Conservation (phyloP, 2,329 filamentous ascomycete genomes). For the Cryphonectria japonica region DNA sequence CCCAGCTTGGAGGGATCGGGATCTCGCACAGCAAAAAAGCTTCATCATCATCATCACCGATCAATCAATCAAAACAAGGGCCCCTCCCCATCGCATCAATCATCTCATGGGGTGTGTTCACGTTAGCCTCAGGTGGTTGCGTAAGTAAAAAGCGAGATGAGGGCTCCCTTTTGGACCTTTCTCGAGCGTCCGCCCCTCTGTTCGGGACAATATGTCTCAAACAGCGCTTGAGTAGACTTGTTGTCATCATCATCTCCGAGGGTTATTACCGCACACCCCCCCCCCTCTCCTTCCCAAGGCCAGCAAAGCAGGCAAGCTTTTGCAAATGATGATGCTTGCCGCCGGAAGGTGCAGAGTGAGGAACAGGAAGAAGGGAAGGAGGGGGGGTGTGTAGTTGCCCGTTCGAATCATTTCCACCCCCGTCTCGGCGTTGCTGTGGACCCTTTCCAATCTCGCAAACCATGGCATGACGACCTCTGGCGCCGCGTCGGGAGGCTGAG, state of each 20-base stretch:
- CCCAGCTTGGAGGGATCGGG: neutral
- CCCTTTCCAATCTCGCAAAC: conserved; percentile 11
- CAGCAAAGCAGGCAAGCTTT: neutral
- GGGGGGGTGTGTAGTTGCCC: neutral
- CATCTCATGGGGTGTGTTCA: neutral
- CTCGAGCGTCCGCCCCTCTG: neutral
- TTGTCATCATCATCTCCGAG: conserved; percentile 7
- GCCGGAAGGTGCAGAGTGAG: neutral
- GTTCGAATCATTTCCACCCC: neutral
- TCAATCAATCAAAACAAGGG: neutral
- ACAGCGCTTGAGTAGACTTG: conserved; percentile 9
- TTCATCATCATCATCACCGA: neutral
- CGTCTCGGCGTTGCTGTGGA: conserved; percentile 17
- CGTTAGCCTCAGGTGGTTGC: neutral
- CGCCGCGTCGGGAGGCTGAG: conserved; percentile 6
- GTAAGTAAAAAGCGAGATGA: conserved; percentile 11
- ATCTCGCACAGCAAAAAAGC: neutral
- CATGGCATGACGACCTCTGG: conserved; percentile 1
- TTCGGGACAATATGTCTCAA: conserved; percentile 14
- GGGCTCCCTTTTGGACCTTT: conserved; percentile 10
- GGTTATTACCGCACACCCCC: neutral
- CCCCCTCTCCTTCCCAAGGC: no score
- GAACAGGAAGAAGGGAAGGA: neutral
- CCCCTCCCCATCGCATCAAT: neutral
- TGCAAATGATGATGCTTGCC: neutral